These are phyloP conservation scores for Phyllosticta citribraziliensis DNA, from an alignment of 2,329 filamentous ascomycete species.

Conservation along the genomic window DNA sequence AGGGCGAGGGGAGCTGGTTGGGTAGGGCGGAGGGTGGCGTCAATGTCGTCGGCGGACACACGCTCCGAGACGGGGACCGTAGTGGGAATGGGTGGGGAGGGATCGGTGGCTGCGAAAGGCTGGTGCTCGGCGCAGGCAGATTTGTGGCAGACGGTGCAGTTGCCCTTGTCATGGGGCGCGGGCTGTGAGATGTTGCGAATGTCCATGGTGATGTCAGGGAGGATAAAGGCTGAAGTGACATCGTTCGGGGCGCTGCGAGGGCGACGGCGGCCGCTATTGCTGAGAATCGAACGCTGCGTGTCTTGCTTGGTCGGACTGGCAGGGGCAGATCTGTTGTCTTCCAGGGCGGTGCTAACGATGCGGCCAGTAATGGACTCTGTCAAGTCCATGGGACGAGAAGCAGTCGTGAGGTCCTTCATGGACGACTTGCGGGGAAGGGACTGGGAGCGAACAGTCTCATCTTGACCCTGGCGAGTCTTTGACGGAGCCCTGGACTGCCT, in stretches of 20 bases:
- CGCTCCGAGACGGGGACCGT: conserved; percentile 43
- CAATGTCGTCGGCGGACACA: conserved; percentile 40
- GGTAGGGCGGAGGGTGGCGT: conserved; percentile 50
- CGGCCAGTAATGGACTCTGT: conserved; percentile 8
- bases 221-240: conserved; percentile 55
- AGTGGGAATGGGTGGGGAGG: conserved; percentile 27
- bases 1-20: conserved; percentile 64
- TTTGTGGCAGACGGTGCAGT: conserved; percentile 48
- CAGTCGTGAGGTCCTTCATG: conserved; percentile 11
- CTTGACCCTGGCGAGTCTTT: conserved; percentile 27
- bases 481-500: conserved; percentile 7
- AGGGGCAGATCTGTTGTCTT: not conserved
- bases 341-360: conserved; percentile 1
- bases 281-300: conserved; percentile 39
- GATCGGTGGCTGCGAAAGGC: conserved; percentile 16
- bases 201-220: conserved; percentile 51
- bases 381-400: conserved; percentile 7
- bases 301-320: conserved; percentile 20
- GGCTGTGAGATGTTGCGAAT: conserved; percentile 18
- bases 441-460: conserved; percentile 30
- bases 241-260: conserved; percentile 41
- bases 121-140: conserved; percentile 22
- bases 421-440: conserved; percentile 8
- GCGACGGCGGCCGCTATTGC: conserved; percentile 41
- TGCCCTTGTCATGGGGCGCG: conserved; percentile 39